These are phyloP conservation scores for Cryptosporidium andersoni DNA, from an alignment of 169 alveolate genomes.

Conservation along the genomic window DNA sequence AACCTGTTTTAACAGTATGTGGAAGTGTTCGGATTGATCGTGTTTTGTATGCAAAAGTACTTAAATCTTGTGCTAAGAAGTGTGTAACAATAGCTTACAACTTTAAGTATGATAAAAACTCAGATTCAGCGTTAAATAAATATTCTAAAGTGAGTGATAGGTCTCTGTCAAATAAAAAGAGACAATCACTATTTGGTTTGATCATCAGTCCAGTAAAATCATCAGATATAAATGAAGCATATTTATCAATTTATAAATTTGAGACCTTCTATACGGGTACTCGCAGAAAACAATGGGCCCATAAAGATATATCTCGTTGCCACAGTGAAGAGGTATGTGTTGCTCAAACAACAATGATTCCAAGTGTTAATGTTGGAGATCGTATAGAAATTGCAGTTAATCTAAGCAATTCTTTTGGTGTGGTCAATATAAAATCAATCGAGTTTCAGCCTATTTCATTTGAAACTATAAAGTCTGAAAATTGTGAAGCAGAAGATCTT, in stretches of 20 bases:
- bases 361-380: conserved; percentile 68
- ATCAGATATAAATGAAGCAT: neutral
- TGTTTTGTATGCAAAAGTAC: conserved; percentile 62
- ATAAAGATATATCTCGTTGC: conserved; percentile 58
- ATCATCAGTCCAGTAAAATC: neutral
- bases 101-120: conserved; percentile 3
- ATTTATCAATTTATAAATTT: conserved; percentile 35
- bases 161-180: neutral
- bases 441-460: conserved; percentile 17
- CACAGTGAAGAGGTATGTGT: conserved; percentile 67
- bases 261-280: conserved; percentile 18
- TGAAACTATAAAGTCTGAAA: conserved; percentile 23
- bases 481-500: conserved; percentile 53
- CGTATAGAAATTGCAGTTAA: conserved; percentile 60
- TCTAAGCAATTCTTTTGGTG: conserved; percentile 58
- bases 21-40: conserved; percentile 61
- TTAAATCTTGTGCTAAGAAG: conserved; percentile 34
- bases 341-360: conserved; percentile 59
- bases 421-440: conserved; percentile 40
- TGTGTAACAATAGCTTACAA: conserved; percentile 20
- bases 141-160: neutral
- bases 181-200: too few species aligned
- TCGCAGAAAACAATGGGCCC: conserved; percentile 54
- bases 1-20: conserved; percentile 63
- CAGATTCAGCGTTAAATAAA: neutral